phyloP scores from a whole-genome alignment of 345 rosid species.

The Eucalyptus cloeziana region DNA sequence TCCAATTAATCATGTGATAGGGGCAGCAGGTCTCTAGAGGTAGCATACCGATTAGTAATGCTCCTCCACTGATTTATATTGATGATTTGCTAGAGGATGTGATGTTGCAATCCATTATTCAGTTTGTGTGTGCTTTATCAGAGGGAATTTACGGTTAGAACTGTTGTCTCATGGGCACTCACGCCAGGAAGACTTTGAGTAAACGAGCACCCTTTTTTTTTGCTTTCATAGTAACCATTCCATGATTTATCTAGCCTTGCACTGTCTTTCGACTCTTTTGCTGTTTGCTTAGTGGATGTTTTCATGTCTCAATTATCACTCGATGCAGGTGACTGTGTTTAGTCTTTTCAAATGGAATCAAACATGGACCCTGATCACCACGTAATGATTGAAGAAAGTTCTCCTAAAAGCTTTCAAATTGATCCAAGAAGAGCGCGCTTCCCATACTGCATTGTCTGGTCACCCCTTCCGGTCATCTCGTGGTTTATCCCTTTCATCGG shows the following conservation, averaged over 20 bases:
- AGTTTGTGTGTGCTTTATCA: neutral
- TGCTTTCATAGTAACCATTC: neutral
- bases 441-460: conserved; percentile 89
- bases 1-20: neutral
- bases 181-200: neutral
- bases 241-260: neutral
- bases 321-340: neutral
- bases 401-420: conserved; percentile 24
- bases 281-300: neutral
- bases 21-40: neutral
- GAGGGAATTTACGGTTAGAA: neutral
- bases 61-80: neutral
- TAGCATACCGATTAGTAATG: neutral
- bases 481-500: conserved; percentile 91
- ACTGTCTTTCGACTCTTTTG: neutral
- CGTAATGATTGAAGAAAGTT: conserved; percentile 23
- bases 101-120: neutral
- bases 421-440: conserved; percentile 66
- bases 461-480: conserved; percentile 84
- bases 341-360: conserved; percentile 22
- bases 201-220: neutral
- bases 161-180: neutral
- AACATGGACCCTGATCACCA: conserved; percentile 26
- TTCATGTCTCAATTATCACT: neutral
- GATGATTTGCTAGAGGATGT: neutral